Conservation (phyloP, 2,329 filamentous ascomycete genomes). For the Rhynchosporium secalis region DNA sequence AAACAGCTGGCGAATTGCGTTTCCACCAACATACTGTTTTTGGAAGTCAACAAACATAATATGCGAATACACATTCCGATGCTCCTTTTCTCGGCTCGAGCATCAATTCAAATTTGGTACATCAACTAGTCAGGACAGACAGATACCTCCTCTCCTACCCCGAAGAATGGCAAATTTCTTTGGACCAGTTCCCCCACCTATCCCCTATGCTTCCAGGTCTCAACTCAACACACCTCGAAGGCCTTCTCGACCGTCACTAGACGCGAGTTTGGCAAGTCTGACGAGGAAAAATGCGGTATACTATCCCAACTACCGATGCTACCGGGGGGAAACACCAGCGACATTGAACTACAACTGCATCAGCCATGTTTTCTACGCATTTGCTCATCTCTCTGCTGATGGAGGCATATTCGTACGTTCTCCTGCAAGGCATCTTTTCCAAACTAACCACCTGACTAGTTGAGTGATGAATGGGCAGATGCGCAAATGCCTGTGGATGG, state of each 20-base stretch:
- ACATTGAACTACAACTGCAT: slow-evolving; percentile 74
- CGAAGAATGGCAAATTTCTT: slow-evolving; percentile 32
- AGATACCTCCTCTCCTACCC: not conserved
- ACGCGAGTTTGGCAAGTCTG: slow-evolving; percentile 43
- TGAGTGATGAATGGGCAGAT: slow-evolving; percentile 80
- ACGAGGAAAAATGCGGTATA: slow-evolving; percentile 76
- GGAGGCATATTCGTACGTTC: slow-evolving; percentile 71
- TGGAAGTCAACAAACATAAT: slow-evolving; percentile 14
- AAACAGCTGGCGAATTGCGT: not conserved
- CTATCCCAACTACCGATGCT: slow-evolving; percentile 78
- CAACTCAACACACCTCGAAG: slow-evolving; percentile 28
- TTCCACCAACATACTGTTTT: not conserved
- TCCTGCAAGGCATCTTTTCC: not conserved
- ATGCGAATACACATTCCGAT: slow-evolving; percentile 11
- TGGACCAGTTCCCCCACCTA: slow-evolving; percentile 32
- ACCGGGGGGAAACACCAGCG: slow-evolving; percentile 70
- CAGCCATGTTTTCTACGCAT: slow-evolving; percentile 81
- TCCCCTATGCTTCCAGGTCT: slow-evolving; percentile 35
- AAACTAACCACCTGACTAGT: slow-evolving; percentile 46
- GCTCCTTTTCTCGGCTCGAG: slow-evolving; percentile 8
- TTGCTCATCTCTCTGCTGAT: slow-evolving; percentile 71
- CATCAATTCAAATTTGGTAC: slow-evolving; percentile 12
- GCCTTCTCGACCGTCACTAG: slow-evolving; percentile 37
- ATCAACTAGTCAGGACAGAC: slow-evolving; percentile 5
- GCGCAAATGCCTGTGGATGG: slow-evolving; percentile 71